Evolutionary conservation across 305 asterid genomes (phyloP).

Genomic region (Caryopteris hybrid): DNA sequence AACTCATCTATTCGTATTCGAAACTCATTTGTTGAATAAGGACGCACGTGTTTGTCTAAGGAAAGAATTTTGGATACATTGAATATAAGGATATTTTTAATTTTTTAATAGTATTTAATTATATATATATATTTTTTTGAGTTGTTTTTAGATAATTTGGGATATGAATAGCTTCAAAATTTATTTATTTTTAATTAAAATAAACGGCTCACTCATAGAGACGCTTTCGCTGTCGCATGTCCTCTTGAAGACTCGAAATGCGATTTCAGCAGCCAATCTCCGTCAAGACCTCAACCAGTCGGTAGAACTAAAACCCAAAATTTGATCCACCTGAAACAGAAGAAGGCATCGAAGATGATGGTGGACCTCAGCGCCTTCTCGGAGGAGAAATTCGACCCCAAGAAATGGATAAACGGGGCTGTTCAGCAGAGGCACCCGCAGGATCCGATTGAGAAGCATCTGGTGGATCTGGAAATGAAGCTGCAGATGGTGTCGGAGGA

Average conservation of each 20-base stretch:
- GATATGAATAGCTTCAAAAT: no score
- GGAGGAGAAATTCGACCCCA: conserved; percentile 89
- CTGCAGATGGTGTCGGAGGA: conserved; percentile 94
- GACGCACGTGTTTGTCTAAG: no score
- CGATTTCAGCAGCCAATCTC: conserved; percentile 9
- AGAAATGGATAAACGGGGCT: conserved; percentile 89
- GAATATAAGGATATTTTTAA: no score
- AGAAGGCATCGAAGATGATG: conserved; percentile 50
- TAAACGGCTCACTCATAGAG: no score
- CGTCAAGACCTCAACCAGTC: not conserved
- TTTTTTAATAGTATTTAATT: no score
- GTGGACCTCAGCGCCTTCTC: conserved; percentile 88
- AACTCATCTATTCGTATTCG: no score
- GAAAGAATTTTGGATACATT: no score
- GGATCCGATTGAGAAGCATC: conserved; percentile 84
- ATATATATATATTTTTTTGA: no score
- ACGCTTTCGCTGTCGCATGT: not conserved
- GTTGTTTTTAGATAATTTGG: no score
- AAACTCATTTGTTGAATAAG: no score
- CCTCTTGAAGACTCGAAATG: not conserved
- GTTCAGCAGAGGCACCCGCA: conserved; percentile 81
- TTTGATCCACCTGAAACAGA: conserved; percentile 25
- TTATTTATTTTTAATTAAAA: no score
- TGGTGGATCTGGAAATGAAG: conserved; percentile 98
- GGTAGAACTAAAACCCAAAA: conserved; percentile 15